phyloP scores from a whole-genome alignment of 176 grass and related monocot genomes.

The Eremochloa ophiuroides region DNA sequence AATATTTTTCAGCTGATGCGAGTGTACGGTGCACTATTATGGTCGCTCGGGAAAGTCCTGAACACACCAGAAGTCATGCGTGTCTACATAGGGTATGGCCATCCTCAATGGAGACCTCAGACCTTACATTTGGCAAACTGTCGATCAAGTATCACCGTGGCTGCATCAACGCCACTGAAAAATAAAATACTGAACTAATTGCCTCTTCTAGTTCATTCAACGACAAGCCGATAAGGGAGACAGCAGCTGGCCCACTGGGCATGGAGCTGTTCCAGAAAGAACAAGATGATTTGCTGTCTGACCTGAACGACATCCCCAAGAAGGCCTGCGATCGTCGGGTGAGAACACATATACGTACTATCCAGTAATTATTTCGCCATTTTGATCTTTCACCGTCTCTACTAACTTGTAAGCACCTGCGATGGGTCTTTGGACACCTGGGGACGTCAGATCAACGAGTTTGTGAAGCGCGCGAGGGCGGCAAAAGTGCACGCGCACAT shows the following conservation, averaged over 20 bases:
- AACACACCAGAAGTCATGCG: slow-evolving; percentile 93
- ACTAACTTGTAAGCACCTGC: not conserved
- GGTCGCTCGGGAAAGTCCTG: slow-evolving; percentile 91
- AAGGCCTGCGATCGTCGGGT: slow-evolving; percentile 81
- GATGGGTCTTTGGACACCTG: not conserved
- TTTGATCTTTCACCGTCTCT: not conserved
- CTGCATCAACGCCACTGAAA: not conserved
- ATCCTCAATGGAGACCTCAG: not conserved
- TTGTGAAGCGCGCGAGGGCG: slow-evolving; percentile 69
- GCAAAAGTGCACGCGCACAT: slow-evolving; percentile 74
- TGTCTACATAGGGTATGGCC: slow-evolving; percentile 80
- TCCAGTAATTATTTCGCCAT: not conserved
- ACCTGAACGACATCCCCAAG: slow-evolving; percentile 90
- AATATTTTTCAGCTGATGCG: slow-evolving; percentile 66
- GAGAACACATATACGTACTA: slow-evolving; percentile 25
- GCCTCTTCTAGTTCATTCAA: slow-evolving; percentile 66
- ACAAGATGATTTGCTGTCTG: slow-evolving; percentile 72
- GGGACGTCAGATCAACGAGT: slow-evolving; percentile 60
- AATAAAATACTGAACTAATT: not conserved
- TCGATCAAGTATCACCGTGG: not conserved
- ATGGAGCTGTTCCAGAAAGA: slow-evolving; percentile 77
- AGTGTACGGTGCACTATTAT: slow-evolving; percentile 80
- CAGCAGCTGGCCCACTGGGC: slow-evolving; percentile 58
- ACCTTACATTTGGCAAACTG: not conserved
- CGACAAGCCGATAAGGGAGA: slow-evolving; percentile 70